Base-by-base conservation (phyloP, 1,139 yeast genomes). In the Zygoascus hellenicus region DNA sequence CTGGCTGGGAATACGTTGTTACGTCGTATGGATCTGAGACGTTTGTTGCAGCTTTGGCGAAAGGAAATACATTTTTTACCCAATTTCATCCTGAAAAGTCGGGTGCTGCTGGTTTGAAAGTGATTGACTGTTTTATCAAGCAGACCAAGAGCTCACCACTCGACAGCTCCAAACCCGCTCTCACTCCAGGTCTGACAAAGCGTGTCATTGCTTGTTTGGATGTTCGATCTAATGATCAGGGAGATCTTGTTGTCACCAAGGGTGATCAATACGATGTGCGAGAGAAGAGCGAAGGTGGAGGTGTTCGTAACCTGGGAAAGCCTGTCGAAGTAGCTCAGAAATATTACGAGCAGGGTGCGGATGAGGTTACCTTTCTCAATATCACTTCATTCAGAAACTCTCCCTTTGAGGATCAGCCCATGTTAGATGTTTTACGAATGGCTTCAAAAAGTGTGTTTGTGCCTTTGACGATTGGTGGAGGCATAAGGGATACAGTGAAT, bases 81-180 rank as follows among this genome's bases (percentile, higher is more conserved):
- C 98, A 92, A 66, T 92, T 92, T 67, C 98, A 92, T 66, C 98
- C 98, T 5, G 98, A 92, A 64, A 92, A 92, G 66, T 86, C 96
- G 2, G 98, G 98, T 9, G 65, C 71, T 38, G 96, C 96, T 7
- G 98, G 98, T 40, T 70, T 92, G 41, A 76, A 78, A 53, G 80
- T 90, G 6, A 75, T 92, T 50, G 75, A 77, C 51, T 76, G 85
- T 29, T 92, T 92, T 61, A 70, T 92, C 54, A 73, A 74, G 40
- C 83, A 81, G 44, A 50, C 53, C 41, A 51, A 57, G 46, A 48
- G 48, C 46, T 55, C 58, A 35, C 42, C 13, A 14, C 46, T 16
- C 41, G 30, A 34, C 16, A 33, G 46, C 6, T 19, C 35, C 13
- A 38, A 19, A 26, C 22, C 30, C 3, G 46, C 50, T 2, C 29